phyloP scores from a whole-genome alignment of 23 red algal species.

The Gracilaria domingensis region DNA sequence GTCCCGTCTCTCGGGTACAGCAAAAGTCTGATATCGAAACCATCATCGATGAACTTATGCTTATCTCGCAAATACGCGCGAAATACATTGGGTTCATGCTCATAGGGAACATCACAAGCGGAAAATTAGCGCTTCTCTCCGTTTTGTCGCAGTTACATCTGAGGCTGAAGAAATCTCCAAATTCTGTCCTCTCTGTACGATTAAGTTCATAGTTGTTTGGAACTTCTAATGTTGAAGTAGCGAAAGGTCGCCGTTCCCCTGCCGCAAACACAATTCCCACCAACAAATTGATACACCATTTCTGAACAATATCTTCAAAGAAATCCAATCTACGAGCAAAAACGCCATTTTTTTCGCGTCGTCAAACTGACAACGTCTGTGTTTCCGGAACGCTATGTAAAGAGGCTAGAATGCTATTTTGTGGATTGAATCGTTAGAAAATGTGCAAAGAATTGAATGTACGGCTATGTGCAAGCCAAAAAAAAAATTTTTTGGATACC shows the following conservation, averaged over 20 bases:
- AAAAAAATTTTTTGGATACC: too few relatives aligned
- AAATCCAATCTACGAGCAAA: background rate
- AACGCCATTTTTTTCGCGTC: too few relatives aligned
- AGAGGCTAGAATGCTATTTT: too few relatives aligned
- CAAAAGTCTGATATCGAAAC: background rate
- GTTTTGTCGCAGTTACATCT: background rate
- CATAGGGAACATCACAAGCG: background rate
- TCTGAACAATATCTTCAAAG: background rate
- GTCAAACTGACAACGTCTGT: too few relatives aligned
- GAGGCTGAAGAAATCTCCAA: background rate
- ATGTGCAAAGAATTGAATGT: too few relatives aligned
- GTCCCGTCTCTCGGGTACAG: background rate
- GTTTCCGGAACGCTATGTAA: too few relatives aligned
- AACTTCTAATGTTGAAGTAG: background rate
- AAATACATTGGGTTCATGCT: background rate
- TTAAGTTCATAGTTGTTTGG: background rate
- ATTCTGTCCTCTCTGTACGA: background rate
- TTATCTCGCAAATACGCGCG: background rate
- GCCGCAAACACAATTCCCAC: background rate
- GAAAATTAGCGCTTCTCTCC: background rate
- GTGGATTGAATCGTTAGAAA: too few relatives aligned
- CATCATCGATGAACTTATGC: background rate
- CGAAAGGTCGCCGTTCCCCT: background rate
- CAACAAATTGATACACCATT: conserved; percentile 42
- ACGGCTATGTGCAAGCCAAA: too few relatives aligned